A percentile compares a stretch with the other conserved stretches of the same genome.
These are phyloP conservation scores for Irpex rosettiformis DNA, from an alignment of 1,284 basidiomycete species.

Conservation along the genomic window DNA sequence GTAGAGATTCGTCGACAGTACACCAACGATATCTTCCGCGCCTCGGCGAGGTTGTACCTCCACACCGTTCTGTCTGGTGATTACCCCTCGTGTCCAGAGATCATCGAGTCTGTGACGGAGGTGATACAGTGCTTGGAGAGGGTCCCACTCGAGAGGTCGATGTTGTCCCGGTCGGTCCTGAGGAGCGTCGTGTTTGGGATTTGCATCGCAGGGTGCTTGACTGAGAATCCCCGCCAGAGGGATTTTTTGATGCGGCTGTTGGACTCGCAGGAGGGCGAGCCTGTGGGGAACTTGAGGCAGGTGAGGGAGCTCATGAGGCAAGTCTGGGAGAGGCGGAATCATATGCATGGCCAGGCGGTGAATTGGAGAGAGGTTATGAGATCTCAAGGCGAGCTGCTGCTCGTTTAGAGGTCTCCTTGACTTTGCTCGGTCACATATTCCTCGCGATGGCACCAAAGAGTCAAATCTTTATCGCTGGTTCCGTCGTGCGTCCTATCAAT, in stretches of 20 bases:
- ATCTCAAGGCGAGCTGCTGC: constrained; percentile 39
- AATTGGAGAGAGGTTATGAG: constrained; percentile 60
- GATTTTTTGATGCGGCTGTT: constrained; percentile 45
- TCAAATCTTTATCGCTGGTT: too few species aligned
- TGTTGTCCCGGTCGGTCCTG: constrained; percentile 53
- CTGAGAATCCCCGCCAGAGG: constrained; percentile 45
- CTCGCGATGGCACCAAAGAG: not conserved
- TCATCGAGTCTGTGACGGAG: constrained; percentile 49
- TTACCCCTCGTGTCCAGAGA: constrained; percentile 58
- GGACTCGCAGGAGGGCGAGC: constrained; percentile 43
- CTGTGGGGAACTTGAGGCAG: constrained; percentile 59
- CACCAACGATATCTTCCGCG: constrained; percentile 69
- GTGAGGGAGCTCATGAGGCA: constrained; percentile 53
- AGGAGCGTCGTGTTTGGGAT: constrained; percentile 76
- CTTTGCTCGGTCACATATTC: not conserved
- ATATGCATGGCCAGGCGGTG: constrained; percentile 36
- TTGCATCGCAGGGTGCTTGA: constrained; percentile 68
- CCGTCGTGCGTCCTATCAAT: not conserved
- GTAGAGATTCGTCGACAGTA: constrained; percentile 43
- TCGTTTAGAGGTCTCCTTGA: constrained; percentile 44
- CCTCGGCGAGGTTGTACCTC: constrained; percentile 69
- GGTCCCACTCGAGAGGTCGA: constrained; percentile 37
- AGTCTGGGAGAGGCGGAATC: constrained; percentile 48
- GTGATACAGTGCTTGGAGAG: constrained; percentile 48
- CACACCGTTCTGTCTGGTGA: constrained; percentile 70